phyloP scores from a whole-genome alignment of 441 rosid genomes.

The Erodium texanum region DNA sequence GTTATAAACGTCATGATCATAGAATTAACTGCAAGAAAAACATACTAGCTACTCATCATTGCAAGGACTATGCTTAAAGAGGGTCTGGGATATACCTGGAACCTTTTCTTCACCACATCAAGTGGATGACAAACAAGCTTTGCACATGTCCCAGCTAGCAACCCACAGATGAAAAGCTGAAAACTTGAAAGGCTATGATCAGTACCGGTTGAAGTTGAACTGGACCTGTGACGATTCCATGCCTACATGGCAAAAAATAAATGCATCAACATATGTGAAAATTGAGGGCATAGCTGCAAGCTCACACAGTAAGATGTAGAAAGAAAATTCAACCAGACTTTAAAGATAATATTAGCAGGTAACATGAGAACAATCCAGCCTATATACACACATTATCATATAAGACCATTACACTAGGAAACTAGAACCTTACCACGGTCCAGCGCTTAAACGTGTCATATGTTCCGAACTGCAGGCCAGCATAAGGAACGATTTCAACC shows the following conservation, averaged over 20 bases:
- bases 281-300: neutral
- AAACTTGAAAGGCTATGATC: conserved; percentile 56
- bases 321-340: neutral
- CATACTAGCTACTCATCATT: too few species aligned
- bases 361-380: neutral
- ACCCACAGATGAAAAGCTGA: conserved; percentile 79
- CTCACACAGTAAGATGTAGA: neutral
- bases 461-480: conserved; percentile 95
- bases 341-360: neutral
- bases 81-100: conserved; percentile 52
- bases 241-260: conserved; percentile 32
- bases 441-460: conserved; percentile 88
- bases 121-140: conserved; percentile 97
- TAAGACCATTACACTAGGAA: conserved; percentile 1
- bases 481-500: conserved; percentile 90
- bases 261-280: neutral
- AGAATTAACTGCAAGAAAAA: too few species aligned
- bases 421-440: conserved; percentile 47
- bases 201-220: conserved; percentile 21
- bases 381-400: neutral
- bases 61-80: neutral
- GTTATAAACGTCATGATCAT: too few species aligned
- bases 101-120: conserved; percentile 92
- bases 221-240: conserved; percentile 48
- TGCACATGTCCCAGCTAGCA: conserved; percentile 89